These are phyloP conservation scores for Danielia oregonensis DNA, from an alignment of 805 yeast genomes.

Conservation along the genomic window DNA sequence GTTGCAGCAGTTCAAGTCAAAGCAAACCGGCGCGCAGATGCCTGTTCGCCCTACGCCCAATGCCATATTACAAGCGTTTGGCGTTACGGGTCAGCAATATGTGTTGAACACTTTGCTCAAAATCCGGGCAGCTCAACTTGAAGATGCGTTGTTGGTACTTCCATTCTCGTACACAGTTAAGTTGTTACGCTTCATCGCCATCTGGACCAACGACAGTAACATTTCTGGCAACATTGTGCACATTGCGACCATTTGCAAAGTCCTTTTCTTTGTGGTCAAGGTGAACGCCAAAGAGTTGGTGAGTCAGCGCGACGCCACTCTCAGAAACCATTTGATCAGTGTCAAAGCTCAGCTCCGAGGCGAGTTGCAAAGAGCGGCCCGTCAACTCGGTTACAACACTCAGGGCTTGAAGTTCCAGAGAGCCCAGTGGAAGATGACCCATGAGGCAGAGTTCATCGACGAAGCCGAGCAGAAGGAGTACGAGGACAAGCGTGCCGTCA, in stretches of 20 bases:
- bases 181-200: constrained; percentile 67
- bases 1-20: constrained; percentile 32
- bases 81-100: constrained; percentile 69
- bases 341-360: constrained; percentile 62
- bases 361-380: constrained; percentile 48
- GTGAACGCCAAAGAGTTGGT: constrained; percentile 78
- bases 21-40: constrained; percentile 39
- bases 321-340: constrained; percentile 60
- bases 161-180: constrained; percentile 82
- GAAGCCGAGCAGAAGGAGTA: constrained; percentile 53
- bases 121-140: constrained; percentile 80
- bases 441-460: constrained; percentile 70
- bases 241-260: constrained; percentile 65
- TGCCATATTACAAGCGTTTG: constrained; percentile 70
- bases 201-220: constrained; percentile 57
- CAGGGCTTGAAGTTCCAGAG: constrained; percentile 75
- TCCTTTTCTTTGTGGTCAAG: constrained; percentile 69
- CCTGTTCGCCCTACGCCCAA: constrained; percentile 63
- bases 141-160: constrained; percentile 86
- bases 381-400: constrained; percentile 75
- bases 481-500: constrained; percentile 55
- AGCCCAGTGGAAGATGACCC: constrained; percentile 75
- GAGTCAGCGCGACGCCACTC: constrained; percentile 56
- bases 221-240: constrained; percentile 43
- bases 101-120: constrained; percentile 67